phyloP scores from a whole-genome alignment of 441 rosid genomes.

The Aleurites moluccanus region DNA sequence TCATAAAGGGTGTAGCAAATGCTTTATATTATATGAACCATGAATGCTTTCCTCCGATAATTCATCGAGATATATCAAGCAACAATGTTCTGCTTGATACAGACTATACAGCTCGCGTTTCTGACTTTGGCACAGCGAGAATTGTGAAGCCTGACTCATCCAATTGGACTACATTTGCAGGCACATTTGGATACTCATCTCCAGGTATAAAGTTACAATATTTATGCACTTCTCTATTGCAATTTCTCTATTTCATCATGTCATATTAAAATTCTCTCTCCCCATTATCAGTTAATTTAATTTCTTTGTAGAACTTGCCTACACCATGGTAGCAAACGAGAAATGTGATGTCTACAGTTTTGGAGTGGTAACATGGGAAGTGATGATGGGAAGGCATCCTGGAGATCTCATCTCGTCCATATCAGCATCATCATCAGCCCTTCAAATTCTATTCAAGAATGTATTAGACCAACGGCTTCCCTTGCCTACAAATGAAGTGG shows the following conservation, averaged over 20 bases:
- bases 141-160: background rate
- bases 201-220: background rate
- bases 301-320: background rate
- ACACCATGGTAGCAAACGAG: background rate
- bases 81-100: background rate
- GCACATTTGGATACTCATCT: background rate
- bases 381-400: background rate
- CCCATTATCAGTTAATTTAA: background rate
- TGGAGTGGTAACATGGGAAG: background rate
- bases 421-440: background rate
- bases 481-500: background rate
- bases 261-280: too few relatives aligned
- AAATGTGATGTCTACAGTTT: background rate
- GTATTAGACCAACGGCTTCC: background rate
- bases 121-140: background rate
- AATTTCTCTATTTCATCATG: background rate
- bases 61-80: background rate
- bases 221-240: background rate
- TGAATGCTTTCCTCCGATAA: background rate
- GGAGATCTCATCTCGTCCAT: background rate
- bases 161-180: background rate
- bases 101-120: background rate
- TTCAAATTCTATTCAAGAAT: background rate
- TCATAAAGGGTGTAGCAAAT: background rate
- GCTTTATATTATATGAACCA: background rate